These are phyloP conservation scores for Madurella fahalii DNA, from an alignment of 2,329 filamentous ascomycete genomes.

Conservation along the genomic window DNA sequence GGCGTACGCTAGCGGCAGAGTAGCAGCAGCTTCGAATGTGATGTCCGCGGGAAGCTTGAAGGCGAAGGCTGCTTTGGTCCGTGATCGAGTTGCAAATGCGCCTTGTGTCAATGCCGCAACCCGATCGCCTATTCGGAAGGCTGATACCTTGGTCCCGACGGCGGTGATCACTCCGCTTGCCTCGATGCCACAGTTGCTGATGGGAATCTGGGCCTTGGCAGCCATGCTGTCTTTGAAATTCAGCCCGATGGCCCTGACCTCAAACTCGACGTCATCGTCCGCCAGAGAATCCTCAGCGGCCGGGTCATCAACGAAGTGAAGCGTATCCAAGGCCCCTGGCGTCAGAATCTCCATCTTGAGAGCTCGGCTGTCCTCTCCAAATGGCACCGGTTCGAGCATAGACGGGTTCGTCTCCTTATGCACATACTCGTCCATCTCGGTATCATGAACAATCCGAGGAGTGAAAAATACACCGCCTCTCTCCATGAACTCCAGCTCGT, in stretches of 20 bases:
- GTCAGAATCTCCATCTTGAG: constrained; percentile 38
- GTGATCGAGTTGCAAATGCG: constrained; percentile 33
- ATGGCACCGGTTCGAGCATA: constrained; percentile 37
- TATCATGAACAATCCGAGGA: constrained; percentile 38
- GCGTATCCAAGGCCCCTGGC: constrained; percentile 36
- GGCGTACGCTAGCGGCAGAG: constrained; percentile 38
- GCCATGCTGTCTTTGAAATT: constrained; percentile 46
- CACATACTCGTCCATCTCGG: constrained; percentile 40
- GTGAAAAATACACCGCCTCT: constrained; percentile 37
- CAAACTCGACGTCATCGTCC: constrained; percentile 39
- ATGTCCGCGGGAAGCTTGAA: constrained; percentile 37
- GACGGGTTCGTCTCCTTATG: constrained; percentile 40
- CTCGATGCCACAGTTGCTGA: constrained; percentile 37
- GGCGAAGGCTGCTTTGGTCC: constrained; percentile 28
- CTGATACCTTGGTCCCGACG: constrained; percentile 24
- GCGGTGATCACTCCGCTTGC: constrained; percentile 34
- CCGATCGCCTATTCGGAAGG: constrained; percentile 34
- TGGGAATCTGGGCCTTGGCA: constrained; percentile 37
- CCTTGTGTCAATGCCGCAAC: constrained; percentile 35
- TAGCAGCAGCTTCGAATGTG: constrained; percentile 36
- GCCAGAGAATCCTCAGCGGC: constrained; percentile 27
- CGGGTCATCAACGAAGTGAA: constrained; percentile 39
- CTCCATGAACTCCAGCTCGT: constrained; percentile 43
- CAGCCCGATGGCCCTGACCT: constrained; percentile 41
- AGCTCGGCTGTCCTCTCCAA: constrained; percentile 34